A percentile compares a stretch with the other conserved stretches of the same genome.
Conservation (phyloP, 2,329 filamentous ascomycete genomes). For the Myrmaecium sp. region DNA sequence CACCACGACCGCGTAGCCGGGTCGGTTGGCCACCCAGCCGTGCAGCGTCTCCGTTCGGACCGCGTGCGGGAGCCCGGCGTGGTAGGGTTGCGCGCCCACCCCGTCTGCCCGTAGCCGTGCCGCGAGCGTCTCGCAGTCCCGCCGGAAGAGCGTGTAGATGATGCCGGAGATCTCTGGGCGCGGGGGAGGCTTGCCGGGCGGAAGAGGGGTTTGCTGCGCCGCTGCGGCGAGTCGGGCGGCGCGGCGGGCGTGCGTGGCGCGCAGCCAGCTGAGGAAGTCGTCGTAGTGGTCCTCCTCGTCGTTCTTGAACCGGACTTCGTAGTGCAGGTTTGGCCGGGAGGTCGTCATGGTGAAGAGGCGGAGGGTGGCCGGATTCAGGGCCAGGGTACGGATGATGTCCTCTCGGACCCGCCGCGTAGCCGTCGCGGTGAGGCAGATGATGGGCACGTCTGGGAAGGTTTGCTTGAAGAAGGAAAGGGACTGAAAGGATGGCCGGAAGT, state of each 20-base stretch:
- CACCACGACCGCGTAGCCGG: conserved; percentile 78
- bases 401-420: conserved; percentile 64
- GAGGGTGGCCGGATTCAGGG: conserved; percentile 45
- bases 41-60: conserved; percentile 54
- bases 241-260: conserved; percentile 53
- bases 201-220: conserved; percentile 16
- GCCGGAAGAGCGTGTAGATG: conserved; percentile 60
- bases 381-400: conserved; percentile 67
- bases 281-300: conserved; percentile 59
- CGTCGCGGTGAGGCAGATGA: conserved; percentile 86
- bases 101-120: conserved; percentile 47
- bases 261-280: conserved; percentile 64
- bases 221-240: conserved; percentile 38
- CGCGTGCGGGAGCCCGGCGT: conserved; percentile 48
- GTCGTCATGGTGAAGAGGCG: conserved; percentile 72
- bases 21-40: conserved; percentile 55
- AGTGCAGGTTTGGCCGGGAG: conserved; percentile 69
- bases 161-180: conserved; percentile 54
- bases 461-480: conserved; percentile 71
- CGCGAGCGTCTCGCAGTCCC: conserved; percentile 58
- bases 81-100: conserved; percentile 57
- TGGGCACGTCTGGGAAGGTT: conserved; percentile 67
- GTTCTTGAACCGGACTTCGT: conserved; percentile 71
- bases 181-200: conserved; percentile 28
- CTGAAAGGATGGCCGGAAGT: conserved; percentile 88